These are phyloP conservation scores for Scheffersomyces amazonensis DNA, from an alignment of 805 yeast species.

Conservation along the genomic window DNA sequence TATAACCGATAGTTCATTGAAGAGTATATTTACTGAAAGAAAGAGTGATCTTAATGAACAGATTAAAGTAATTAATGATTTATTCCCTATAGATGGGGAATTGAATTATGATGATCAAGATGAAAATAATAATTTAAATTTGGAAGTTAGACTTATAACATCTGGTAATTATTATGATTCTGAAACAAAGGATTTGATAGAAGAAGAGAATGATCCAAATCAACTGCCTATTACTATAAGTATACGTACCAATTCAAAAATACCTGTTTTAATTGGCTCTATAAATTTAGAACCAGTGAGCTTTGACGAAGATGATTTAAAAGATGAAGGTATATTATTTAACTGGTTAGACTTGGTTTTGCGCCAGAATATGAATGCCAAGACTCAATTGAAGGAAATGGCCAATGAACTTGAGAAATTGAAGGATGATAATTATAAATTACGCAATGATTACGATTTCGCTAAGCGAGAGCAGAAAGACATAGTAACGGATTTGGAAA, in stretches of 20 bases:
- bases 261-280: slow-evolving; percentile 25
- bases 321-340: slow-evolving; percentile 18
- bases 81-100: slow-evolving; percentile 16
- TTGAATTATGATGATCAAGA: slow-evolving; percentile 2
- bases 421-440: slow-evolving; percentile 2
- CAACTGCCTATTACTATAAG: slow-evolving; percentile 13
- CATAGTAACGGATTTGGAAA: slow-evolving; percentile 21
- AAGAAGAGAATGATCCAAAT: slow-evolving; percentile 18
- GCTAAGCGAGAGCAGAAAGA: slow-evolving; percentile 9
- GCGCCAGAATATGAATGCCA: slow-evolving; percentile 10
- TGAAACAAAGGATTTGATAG: slow-evolving; percentile 19
- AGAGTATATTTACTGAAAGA: slow-evolving; percentile 4
- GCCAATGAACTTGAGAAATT: slow-evolving; percentile 3
- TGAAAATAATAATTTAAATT: slow-evolving; percentile 5
- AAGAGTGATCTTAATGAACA: neutral
- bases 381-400: slow-evolving; percentile 1
- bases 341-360: slow-evolving; percentile 23
- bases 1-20: slow-evolving; percentile 8
- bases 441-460: slow-evolving; percentile 9
- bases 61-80: neutral
- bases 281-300: slow-evolving; percentile 17
- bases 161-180: slow-evolving; percentile 17
- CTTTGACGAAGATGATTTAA: slow-evolving; percentile 8
- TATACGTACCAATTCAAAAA: slow-evolving; percentile 18
- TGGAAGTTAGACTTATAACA: slow-evolving; percentile 19